Evolutionary conservation across 495 filamentous ascomycete genomes (phyloP).

Genomic region (Penicillium macrosclerotiorum): DNA sequence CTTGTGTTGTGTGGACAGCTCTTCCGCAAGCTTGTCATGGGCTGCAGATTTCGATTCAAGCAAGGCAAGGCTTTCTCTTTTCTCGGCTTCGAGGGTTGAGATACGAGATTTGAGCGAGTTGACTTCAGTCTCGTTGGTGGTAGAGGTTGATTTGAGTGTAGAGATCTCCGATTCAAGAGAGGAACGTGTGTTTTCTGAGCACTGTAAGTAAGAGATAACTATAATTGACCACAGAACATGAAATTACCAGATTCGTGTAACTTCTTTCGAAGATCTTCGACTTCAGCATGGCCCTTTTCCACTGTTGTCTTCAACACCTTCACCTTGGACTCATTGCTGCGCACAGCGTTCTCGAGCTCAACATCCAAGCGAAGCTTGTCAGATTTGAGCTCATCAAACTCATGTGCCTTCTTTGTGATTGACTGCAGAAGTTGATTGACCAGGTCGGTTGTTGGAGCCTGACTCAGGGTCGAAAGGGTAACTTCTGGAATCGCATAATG

Average conservation of each 20-base stretch:
- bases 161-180: constrained; percentile 79
- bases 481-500: constrained; percentile 70
- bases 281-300: constrained; percentile 79
- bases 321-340: constrained; percentile 74
- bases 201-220: constrained; percentile 22
- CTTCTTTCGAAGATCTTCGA: constrained; percentile 72
- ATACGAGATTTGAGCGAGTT: constrained; percentile 76
- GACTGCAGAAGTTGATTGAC: constrained; percentile 65
- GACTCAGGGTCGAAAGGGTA: constrained; percentile 61
- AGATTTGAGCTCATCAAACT: constrained; percentile 72
- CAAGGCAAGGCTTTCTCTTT: constrained; percentile 81
- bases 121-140: constrained; percentile 72
- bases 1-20: constrained; percentile 82
- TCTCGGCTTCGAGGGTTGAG: constrained; percentile 80
- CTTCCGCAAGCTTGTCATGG: constrained; percentile 81
- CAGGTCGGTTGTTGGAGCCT: constrained; percentile 74
- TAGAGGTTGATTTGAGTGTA: constrained; percentile 70
- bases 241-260: constrained; percentile 74
- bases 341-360: constrained; percentile 87
- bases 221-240: background rate
- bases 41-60: constrained; percentile 85
- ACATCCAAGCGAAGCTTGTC: constrained; percentile 84
- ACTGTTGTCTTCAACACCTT: constrained; percentile 74
- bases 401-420: constrained; percentile 71
- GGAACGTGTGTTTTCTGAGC: constrained; percentile 59